These are phyloP conservation scores for Lachancea sp. DNA, from an alignment of 805 yeast species.

Conservation along the genomic window DNA sequence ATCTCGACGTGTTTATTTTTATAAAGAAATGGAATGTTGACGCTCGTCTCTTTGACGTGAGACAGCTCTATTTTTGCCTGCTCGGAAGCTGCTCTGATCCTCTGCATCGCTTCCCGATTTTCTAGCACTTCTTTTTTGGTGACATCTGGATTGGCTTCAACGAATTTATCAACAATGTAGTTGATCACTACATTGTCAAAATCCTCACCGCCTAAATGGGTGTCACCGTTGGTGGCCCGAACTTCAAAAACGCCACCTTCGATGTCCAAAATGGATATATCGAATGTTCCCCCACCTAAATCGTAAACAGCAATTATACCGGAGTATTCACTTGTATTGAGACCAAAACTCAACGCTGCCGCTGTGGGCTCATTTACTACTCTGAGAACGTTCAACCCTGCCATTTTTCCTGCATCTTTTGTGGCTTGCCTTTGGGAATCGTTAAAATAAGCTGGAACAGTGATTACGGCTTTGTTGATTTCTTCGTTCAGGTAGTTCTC, in stretches of 20 bases:
- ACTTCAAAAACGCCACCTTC: constrained; percentile 81
- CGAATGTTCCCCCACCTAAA: constrained; percentile 83
- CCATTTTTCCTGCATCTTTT: constrained; percentile 67
- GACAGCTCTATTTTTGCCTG: constrained; percentile 70
- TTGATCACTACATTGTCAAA: constrained; percentile 61
- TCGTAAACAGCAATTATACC: constrained; percentile 52
- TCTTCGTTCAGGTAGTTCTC: constrained; percentile 47
- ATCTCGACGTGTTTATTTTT: constrained; percentile 55
- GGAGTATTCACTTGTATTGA: constrained; percentile 43
- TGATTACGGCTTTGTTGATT: constrained; percentile 68
- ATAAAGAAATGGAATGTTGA: constrained; percentile 64
- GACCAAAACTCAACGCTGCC: constrained; percentile 77
- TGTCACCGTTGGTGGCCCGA: constrained; percentile 76
- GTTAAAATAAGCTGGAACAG: constrained; percentile 81
- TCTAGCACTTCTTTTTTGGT: constrained; percentile 30
- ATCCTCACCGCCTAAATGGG: constrained; percentile 84
- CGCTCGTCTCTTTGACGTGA: constrained; percentile 52
- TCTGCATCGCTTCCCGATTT: constrained; percentile 56
- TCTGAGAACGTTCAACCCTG: constrained; percentile 69
- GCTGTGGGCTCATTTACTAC: constrained; percentile 84
- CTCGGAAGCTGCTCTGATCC: constrained; percentile 77
- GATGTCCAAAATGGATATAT: constrained; percentile 69
- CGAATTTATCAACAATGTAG: constrained; percentile 52
- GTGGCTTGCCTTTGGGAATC: constrained; percentile 81
- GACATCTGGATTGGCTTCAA: constrained; percentile 45